A percentile compares a stretch with the other conserved stretches of the same genome.
Conservation (phyloP, 805 yeast genomes). For the Ogataea allantospora region DNA sequence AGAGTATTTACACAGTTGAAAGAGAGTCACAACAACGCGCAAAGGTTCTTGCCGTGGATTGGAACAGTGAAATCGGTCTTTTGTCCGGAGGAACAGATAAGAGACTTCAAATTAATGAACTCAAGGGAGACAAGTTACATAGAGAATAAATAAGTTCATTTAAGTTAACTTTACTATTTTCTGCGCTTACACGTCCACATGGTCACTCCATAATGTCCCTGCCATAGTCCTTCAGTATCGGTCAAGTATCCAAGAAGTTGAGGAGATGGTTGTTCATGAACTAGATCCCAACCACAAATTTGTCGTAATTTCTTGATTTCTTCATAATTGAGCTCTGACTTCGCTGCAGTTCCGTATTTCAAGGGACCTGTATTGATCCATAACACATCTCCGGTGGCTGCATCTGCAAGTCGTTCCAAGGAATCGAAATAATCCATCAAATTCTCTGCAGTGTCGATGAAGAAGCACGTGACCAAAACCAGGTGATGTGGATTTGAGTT, state of each 20-base stretch:
- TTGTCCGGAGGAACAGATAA: slow-evolving; percentile 94
- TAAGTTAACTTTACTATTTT: slow-evolving; percentile 31
- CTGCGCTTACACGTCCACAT: slow-evolving; percentile 46
- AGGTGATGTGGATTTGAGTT: slow-evolving; percentile 38
- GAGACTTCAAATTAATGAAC: slow-evolving; percentile 74
- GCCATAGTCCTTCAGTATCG: slow-evolving; percentile 66
- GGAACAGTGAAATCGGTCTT: slow-evolving; percentile 80
- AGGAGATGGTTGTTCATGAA: slow-evolving; percentile 34
- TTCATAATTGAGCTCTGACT: slow-evolving; percentile 68
- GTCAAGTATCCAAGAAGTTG: slow-evolving; percentile 62
- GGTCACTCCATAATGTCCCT: slow-evolving; percentile 69
- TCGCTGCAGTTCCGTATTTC: slow-evolving; percentile 84
- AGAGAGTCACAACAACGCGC: slow-evolving; percentile 60
- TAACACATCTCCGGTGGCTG: slow-evolving; percentile 38
- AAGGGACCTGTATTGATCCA: slow-evolving; percentile 95
- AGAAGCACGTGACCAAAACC: slow-evolving; percentile 67
- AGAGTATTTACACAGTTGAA: slow-evolving; percentile 76
- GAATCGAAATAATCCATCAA: slow-evolving; percentile 70
- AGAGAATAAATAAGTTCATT: slow-evolving; percentile 3
- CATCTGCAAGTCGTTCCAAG: slow-evolving; percentile 44
- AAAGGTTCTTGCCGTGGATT: slow-evolving; percentile 83
- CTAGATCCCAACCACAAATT: slow-evolving; percentile 62
- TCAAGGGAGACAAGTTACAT: slow-evolving; percentile 4
- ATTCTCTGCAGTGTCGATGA: slow-evolving; percentile 91
- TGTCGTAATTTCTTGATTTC: slow-evolving; percentile 58